Conservation (phyloP, 257 asterid species). For the Osmanthus fragrans region DNA sequence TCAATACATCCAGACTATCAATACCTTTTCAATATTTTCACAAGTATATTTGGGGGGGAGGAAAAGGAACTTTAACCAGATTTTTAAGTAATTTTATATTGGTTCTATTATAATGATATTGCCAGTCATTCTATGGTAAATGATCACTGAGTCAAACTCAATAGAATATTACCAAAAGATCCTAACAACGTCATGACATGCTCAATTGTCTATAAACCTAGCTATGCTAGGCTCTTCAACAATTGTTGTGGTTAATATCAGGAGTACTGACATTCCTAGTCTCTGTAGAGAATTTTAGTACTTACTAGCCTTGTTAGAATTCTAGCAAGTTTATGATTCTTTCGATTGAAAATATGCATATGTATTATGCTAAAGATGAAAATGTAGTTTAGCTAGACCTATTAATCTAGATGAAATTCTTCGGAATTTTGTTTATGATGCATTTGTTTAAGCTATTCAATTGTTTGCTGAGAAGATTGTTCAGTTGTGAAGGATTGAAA, state of each 20-base stretch:
- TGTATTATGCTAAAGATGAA: neutral
- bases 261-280: neutral
- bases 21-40: neutral
- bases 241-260: neutral
- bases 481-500: neutral
- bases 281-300: neutral
- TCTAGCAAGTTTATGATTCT: neutral
- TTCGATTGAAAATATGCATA: neutral
- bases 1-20: no score
- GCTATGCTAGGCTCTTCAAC: no score
- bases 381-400: neutral
- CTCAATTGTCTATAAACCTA: no score
- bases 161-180: no score
- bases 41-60: neutral
- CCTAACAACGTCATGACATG: no score
- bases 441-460: no score
- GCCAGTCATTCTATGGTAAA: neutral
- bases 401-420: neutral
- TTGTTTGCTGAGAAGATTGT: neutral
- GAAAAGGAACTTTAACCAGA: neutral
- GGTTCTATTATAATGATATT: no score
- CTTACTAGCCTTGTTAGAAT: neutral
- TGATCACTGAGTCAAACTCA: no score
- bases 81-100: no score
- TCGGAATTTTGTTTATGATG: no score